Base-by-base conservation (phyloP, 2,329 filamentous ascomycete genomes). In the Anthostomella pinea region DNA sequence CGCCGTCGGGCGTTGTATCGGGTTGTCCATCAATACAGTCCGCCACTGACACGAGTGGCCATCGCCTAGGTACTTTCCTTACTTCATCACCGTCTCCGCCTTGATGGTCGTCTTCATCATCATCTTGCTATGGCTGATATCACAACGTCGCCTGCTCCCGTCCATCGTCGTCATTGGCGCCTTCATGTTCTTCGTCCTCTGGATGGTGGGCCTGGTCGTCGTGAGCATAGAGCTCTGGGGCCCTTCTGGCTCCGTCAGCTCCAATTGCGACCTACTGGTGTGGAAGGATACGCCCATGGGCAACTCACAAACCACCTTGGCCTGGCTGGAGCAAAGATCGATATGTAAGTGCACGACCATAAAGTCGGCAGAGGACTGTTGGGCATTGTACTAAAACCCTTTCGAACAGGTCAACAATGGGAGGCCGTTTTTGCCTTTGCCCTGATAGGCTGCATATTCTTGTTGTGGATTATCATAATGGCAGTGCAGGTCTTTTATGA, bases 401-500 rank as follows among this genome's bases (percentile, higher is more conserved):
- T n/a, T n/a, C n/a, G n/a, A 30, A 18, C 31, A 78, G 74, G 75
- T 57, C 75, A 80, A 59, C 70, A 70, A 27, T 84, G 81, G 81
- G 73, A 80, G 49, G 70, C 81, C 2, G 75, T 77, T 2, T 85
- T 83, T 59, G 72, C 78, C 1, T 79, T 84, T 56, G 70, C 70
- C 13, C 58, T 85, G 16, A 72, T 80, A 2, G 80, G 79, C 0
- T 65, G 61, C 13, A 62, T 81, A 1, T 83, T 83, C 46, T 57
- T 82, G 40, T 54, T 83, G n/a, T 83, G 79, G 79, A 77, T 83
- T 52, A 81, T 83, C 69, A 65, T 82, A 44, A 82, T 83, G 73
- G 74, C 78, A 8, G 78, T 80, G 49, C 77, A 81, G 45, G 79
- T 83, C 8, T 83, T 79, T 64, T 72, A 56, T 21, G 53, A 54